Evolutionary conservation across 1,139 yeast genomes (phyloP), one percentile per base, ranked within the genome.

Genomic region (Yarrowia galli): DNA sequence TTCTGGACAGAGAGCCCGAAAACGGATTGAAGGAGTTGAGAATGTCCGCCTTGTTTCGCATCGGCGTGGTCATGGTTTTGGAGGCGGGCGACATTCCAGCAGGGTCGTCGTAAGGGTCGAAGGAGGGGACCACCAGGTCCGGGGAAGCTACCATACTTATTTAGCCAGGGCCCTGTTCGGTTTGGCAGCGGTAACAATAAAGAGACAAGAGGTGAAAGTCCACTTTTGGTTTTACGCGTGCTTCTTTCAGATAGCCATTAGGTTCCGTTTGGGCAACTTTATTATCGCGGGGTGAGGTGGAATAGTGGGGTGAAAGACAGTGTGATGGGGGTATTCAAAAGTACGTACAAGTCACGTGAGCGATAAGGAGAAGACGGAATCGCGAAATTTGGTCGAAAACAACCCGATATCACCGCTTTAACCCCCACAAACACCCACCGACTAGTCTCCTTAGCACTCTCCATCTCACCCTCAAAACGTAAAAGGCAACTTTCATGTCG

Each of bases 141-240:
- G 60, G 60, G 60, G 60, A 53, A 53, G 60, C 35, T 42, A 36
- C 60, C 60, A 53, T 53, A 53, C 60, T 53, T 53, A 53, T 53
- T 28, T 53, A 53, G 60, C 32, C 45, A 40, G 61, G 45, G 61
- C 46, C 60, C 46, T 38, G 46, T 23, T 40, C 46, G 61, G 23
- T 2, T 28, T 54, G 36, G n/a, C 61, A 40, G 61, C 61, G 35
- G 61, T 36, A 36, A 53, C 60, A 53, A 53, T 53, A 54, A 23
- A 10, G 32, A 40, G 46, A 38, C 36, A 54, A 40, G 48, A 54
- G 61, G 46, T 25, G 15, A 25, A 54, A 40, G 60, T 36, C 45
- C 60, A 38, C 58, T 53, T 53, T 53, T 36, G 60, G 35, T 53
- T 53, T 36, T 53, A 53, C 60, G 60, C 60, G 60, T 53, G 60